Evolutionary conservation across 257 asterid genomes (phyloP), one percentile per base, ranked within the genome.

Genomic region (Ilex asprella): DNA sequence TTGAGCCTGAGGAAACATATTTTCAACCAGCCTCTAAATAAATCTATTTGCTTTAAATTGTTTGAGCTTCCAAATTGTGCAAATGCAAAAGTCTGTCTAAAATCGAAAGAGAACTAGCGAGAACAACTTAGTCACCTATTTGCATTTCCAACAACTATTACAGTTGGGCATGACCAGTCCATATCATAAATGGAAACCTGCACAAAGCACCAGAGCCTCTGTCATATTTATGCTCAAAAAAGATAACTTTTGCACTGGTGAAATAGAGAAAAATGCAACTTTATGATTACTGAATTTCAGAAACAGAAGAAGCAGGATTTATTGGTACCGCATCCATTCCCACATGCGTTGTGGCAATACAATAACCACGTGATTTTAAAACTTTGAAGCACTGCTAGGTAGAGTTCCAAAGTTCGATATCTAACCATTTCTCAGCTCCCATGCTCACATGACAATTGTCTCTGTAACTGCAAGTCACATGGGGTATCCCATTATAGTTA

Each of bases 341-440:
- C 59, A 92, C 63, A 69, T 89, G 95, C 15, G 96, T 79, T 1
- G 96, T 86, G 3, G 95, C 96, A 68, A 89, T 86, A 69, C 97
- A 82, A 76, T 89, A 86, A 64, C 99, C 99, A 5, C 97, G 97
- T 49, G 93, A 85, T 73, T 85, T 89, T 59, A 92, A 83, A 77
- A 75, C 72, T 60, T 63, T 78, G 63, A 86, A 89, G 81, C 99
- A 92, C 65, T 84, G 89, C 16, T 73, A 63, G 56, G 83, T 72
- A 39, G 96, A 86, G 73, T 73, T 61, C 99, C 99, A 92, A n/a
- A 85, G 81, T 70, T 92, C 97, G 39, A 92, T 86, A 66, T 92
- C 99, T 82, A 92, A 76, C 99, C 99, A 92, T 76, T 87, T 92
- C 83, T 92, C 97, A 16, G 99, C 96, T 67, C 99, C 99, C 95